Percentiles rank a stretch among this genome's conserved stretches.
Evolutionary conservation across 495 filamentous ascomycete species (phyloP).

Genomic region (Daldinia vernicosa): DNA sequence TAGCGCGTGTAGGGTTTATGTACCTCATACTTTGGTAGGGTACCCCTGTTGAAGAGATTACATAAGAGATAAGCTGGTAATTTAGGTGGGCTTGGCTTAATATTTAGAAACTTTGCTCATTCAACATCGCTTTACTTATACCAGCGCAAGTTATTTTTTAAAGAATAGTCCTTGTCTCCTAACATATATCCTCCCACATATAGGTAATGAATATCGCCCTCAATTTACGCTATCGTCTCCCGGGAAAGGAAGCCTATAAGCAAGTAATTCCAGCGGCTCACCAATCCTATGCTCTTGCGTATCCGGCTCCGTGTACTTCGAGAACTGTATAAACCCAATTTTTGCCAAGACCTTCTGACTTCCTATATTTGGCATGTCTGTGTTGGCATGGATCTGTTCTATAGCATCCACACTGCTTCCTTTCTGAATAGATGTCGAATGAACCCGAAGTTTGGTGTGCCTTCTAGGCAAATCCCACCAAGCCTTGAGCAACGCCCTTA

Average conservation of each 20-base stretch:
- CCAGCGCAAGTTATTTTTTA: no score
- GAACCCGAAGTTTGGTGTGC: not conserved
- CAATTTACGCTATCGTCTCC: not conserved
- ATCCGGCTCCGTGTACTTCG: slow-evolving; percentile 19
- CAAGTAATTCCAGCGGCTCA: slow-evolving; percentile 11
- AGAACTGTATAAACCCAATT: slow-evolving; percentile 20
- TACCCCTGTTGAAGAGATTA: no score
- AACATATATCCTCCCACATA: no score
- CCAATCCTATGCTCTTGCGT: slow-evolving; percentile 14
- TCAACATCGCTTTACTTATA: no score
- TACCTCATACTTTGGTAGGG: no score
- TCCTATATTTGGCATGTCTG: slow-evolving; percentile 7
- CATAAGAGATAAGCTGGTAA: no score
- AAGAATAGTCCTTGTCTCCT: no score
- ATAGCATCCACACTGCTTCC: not conserved
- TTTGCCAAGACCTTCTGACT: slow-evolving; percentile 31
- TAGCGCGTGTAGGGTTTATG: slow-evolving; percentile 1
- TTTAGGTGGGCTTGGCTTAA: no score
- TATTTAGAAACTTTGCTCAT: no score
- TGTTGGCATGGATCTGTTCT: slow-evolving; percentile 23
- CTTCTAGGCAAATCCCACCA: slow-evolving; percentile 52
- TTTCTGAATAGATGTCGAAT: slow-evolving; percentile 3
- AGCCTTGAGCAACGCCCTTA: slow-evolving; percentile 49
- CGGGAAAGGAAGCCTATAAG: slow-evolving; percentile 7
- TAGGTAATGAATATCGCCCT: not conserved